These are phyloP conservation scores for Hypomontagnella submonticulosa DNA, from an alignment of 495 filamentous ascomycete genomes.

Conservation along the genomic window DNA sequence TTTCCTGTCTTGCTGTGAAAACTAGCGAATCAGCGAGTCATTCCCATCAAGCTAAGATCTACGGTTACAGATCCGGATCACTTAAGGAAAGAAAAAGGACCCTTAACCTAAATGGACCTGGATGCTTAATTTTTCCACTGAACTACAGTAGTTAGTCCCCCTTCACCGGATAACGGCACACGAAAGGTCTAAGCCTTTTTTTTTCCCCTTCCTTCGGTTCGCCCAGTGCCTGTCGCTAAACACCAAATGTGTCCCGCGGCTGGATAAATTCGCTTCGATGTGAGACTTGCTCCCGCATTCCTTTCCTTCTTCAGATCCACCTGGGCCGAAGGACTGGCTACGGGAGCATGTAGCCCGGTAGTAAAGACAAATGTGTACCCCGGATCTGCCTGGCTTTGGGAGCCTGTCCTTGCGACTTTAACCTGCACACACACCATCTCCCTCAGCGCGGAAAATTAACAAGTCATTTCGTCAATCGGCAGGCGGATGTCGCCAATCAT, in stretches of 20 bases:
- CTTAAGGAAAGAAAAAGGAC: too few relatives aligned
- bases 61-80: too few relatives aligned
- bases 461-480: slow-evolving; percentile 45
- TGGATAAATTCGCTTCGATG: slow-evolving; percentile 36
- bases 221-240: slow-evolving; percentile 23
- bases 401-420: slow-evolving; percentile 13
- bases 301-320: slow-evolving; percentile 37
- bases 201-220: slow-evolving; percentile 10
- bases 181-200: background rate
- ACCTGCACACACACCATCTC: slow-evolving; percentile 14
- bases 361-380: slow-evolving; percentile 7
- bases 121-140: too few relatives aligned
- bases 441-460: slow-evolving; percentile 27
- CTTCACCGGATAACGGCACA: too few relatives aligned
- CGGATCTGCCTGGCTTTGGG: slow-evolving; percentile 21
- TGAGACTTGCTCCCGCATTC: slow-evolving; percentile 28
- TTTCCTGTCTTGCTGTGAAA: too few relatives aligned
- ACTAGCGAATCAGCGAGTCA: too few relatives aligned
- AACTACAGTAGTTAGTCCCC: too few relatives aligned
- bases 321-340: slow-evolving; percentile 31
- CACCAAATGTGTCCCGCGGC: slow-evolving; percentile 13
- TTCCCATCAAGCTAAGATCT: too few relatives aligned
- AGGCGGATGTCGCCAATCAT: slow-evolving; percentile 44
- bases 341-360: slow-evolving; percentile 4
- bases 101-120: too few relatives aligned